Percentiles rank a stretch among this genome's conserved stretches.
These are phyloP conservation scores for Acacia pycnantha DNA, from an alignment of 331 rosid genomes.

Conservation along the genomic window DNA sequence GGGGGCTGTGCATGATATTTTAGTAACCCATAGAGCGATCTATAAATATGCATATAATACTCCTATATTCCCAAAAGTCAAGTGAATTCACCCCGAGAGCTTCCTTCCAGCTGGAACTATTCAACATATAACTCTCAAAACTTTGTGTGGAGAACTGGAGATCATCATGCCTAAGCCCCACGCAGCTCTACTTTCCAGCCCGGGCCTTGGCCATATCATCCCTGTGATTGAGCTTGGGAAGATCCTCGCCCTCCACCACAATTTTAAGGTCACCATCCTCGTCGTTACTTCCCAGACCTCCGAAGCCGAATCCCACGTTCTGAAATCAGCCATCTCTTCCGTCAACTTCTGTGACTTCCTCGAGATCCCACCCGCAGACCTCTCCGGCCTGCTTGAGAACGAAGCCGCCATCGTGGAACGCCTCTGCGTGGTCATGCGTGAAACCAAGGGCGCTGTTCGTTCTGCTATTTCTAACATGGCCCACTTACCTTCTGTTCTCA, in stretches of 20 bases:
- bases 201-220: constrained; percentile 42
- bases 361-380: constrained; percentile 10
- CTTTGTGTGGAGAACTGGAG: no score
- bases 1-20: no score
- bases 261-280: constrained; percentile 27
- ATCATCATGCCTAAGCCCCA: background rate
- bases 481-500: constrained; percentile 24
- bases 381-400: background rate
- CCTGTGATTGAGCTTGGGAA: constrained; percentile 38
- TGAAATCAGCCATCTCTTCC: constrained; percentile 2
- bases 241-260: constrained; percentile 25
- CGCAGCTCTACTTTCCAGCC: constrained; percentile 35
- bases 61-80: no score
- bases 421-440: constrained; percentile 25
- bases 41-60: no score
- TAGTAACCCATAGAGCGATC: no score
- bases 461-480: background rate
- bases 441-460: background rate
- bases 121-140: no score
- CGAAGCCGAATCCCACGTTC: constrained; percentile 21
- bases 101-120: no score
- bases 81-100: no score
- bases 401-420: background rate
- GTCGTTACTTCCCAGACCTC: constrained; percentile 26
- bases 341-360: background rate